Conservation (phyloP, 345 rosid species). For the Pugionium cornutum region DNA sequence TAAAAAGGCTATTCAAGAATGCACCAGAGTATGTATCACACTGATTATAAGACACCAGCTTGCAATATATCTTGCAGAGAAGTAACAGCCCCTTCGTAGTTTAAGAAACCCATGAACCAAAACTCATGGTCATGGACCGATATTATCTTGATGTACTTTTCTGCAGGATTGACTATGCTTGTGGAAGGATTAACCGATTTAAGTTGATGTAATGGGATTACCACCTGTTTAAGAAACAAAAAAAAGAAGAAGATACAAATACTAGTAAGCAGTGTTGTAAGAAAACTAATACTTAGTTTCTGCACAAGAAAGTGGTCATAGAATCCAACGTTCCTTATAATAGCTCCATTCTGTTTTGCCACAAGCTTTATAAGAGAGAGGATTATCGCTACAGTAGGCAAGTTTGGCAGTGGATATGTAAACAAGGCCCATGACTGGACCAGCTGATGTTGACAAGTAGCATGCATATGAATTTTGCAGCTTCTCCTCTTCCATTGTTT, state of each 20-base stretch:
- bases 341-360: constrained; percentile 73
- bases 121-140: constrained; percentile 63
- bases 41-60: constrained; percentile 14
- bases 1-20: constrained; percentile 15
- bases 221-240: constrained; percentile 44
- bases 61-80: constrained; percentile 21
- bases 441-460: constrained; percentile 80
- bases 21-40: constrained; percentile 23
- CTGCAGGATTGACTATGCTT: constrained; percentile 56
- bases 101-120: constrained; percentile 73
- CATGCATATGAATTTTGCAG: constrained; percentile 67
- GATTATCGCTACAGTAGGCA: constrained; percentile 71
- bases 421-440: constrained; percentile 79
- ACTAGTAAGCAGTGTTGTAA: neutral
- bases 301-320: neutral
- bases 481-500: constrained; percentile 66
- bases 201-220: constrained; percentile 68
- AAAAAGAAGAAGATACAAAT: constrained; percentile 25
- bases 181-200: constrained; percentile 64
- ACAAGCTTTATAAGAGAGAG: constrained; percentile 65
- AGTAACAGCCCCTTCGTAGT: constrained; percentile 51
- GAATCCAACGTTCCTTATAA: constrained; percentile 52
- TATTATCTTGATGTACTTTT: constrained; percentile 61
- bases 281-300: neutral
- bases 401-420: constrained; percentile 70